phyloP scores from a whole-genome alignment of 331 rosid genomes.

The Pyrus hybrid region DNA sequence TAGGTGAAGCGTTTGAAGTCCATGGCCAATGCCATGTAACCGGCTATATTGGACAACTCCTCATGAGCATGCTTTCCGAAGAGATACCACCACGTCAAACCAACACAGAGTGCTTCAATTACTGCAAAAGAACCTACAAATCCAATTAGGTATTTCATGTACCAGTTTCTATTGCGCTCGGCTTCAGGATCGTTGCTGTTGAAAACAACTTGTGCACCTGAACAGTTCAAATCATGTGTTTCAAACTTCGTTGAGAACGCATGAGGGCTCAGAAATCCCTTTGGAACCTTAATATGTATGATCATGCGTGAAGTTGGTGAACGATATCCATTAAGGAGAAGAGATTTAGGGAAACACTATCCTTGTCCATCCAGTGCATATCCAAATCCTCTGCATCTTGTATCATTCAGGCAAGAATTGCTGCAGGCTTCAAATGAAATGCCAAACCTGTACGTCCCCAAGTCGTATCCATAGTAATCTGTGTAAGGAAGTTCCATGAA shows the following conservation, averaged over 20 bases:
- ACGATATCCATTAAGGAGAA: conserved; percentile 22
- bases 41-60: conserved; percentile 20
- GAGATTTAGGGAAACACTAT: conserved; percentile 18
- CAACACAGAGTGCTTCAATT: conserved; percentile 16
- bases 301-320: background rate
- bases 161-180: background rate
- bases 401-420: conserved; percentile 2
- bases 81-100: conserved; percentile 22
- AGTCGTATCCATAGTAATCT: conserved; percentile 29
- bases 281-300: conserved; percentile 9
- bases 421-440: conserved; percentile 18
- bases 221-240: conserved; percentile 14
- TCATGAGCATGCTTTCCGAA: conserved; percentile 19
- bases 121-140: conserved; percentile 12
- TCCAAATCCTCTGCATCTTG: conserved; percentile 23
- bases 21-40: conserved; percentile 21
- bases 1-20: conserved; percentile 23
- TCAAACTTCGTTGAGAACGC: background rate
- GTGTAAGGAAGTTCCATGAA: conserved; percentile 20
- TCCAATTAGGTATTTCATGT: conserved; percentile 15
- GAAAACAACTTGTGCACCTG: conserved; percentile 2
- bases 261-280: background rate
- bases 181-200: background rate
- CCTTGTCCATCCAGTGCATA: conserved; percentile 19
- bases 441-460: background rate